Percentiles rank a stretch among this genome's conserved stretches.
Evolutionary conservation across 73 alveolate species (phyloP).

Genomic region (Blepharisma stoltei): DNA sequence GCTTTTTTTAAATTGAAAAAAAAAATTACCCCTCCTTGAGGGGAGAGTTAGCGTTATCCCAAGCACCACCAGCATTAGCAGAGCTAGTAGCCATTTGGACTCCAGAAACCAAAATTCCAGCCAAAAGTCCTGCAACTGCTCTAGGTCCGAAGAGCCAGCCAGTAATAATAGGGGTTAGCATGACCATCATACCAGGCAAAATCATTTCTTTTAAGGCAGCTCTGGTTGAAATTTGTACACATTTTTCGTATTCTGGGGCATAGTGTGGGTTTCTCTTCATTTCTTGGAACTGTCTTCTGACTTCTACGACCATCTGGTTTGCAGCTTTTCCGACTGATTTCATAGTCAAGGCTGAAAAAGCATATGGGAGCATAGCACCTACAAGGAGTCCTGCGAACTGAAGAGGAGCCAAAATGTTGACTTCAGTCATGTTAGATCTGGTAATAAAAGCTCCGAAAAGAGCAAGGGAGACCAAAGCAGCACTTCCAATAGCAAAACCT

Average conservation of each 20-base stretch:
- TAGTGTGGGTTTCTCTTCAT: background rate
- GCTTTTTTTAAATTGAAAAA: too few relatives aligned
- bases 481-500: conserved; percentile 98
- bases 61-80: conserved; percentile 92
- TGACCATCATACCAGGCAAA: conserved; percentile 80
- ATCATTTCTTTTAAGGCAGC: conserved; percentile 84
- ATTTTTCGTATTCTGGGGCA: background rate
- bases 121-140: conserved; percentile 72
- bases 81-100: conserved; percentile 81
- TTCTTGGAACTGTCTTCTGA: conserved; percentile 64
- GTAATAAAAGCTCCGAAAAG: conserved; percentile 82
- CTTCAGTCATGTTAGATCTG: conserved; percentile 49
- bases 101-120: conserved; percentile 82
- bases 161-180: conserved; percentile 73
- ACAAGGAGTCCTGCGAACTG: conserved; percentile 70
- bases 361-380: conserved; percentile 91
- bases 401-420: conserved; percentile 71
- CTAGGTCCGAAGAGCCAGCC: conserved; percentile 84
- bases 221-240: conserved; percentile 30
- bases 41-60: conserved; percentile 96
- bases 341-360: conserved; percentile 94
- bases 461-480: conserved; percentile 92
- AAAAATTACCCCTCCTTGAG: too few relatives aligned
- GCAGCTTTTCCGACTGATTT: conserved; percentile 95
- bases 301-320: conserved; percentile 88